These are phyloP conservation scores for Cryptosporidium parvum DNA, from an alignment of 169 alveolate species.

Conservation along the genomic window DNA sequence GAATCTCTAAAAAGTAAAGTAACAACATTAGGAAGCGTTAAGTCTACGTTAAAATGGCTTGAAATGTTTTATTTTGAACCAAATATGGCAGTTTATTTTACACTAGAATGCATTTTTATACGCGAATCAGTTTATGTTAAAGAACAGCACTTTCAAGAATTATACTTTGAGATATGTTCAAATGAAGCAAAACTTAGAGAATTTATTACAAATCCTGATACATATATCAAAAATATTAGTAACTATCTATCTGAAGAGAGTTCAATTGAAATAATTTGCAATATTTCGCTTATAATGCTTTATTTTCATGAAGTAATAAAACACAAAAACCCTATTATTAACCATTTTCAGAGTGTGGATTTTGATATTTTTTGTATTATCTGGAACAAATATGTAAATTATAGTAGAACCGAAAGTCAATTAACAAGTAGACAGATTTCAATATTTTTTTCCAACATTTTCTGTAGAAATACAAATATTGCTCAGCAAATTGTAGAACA, in stretches of 20 bases:
- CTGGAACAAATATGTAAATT: constrained; percentile 46
- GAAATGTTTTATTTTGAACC: constrained; percentile 66
- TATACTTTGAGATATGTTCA: constrained; percentile 28
- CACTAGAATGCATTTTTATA: neutral
- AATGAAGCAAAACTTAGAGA: constrained; percentile 34
- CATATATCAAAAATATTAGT: constrained; percentile 7
- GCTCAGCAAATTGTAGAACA: constrained; percentile 29
- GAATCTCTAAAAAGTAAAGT: neutral
- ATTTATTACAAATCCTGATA: constrained; percentile 13
- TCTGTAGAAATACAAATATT: constrained; percentile 27
- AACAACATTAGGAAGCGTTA: neutral
- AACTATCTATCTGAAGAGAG: constrained; percentile 11
- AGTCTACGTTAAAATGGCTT: constrained; percentile 51
- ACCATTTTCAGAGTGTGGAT: constrained; percentile 20
- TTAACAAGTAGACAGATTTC: constrained; percentile 7
- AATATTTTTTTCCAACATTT: constrained; percentile 15
- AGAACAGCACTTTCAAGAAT: constrained; percentile 18
- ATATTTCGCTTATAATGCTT: constrained; percentile 35
- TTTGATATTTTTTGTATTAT: constrained; percentile 42
- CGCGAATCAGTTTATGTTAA: neutral
- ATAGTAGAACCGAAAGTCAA: neutral
- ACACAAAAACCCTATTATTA: constrained; percentile 27
- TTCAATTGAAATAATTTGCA: constrained; percentile 50
- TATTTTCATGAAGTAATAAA: constrained; percentile 45
- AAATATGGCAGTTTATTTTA: constrained; percentile 33